Base-by-base conservation (phyloP, 1,284 basidiomycete species). In the Laetiporus sulphureus region DNA sequence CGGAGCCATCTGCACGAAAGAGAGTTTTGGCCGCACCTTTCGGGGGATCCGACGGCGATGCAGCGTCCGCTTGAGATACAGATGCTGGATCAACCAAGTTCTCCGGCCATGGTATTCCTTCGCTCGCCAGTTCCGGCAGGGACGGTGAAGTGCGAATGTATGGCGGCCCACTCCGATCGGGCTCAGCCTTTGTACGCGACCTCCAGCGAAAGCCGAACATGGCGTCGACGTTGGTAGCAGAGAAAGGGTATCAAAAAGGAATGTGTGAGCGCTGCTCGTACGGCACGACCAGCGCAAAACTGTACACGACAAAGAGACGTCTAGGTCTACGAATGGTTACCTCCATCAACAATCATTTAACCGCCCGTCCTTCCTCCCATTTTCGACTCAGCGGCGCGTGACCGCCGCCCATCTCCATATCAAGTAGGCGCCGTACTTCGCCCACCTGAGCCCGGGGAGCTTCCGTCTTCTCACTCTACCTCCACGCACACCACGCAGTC, bases 131-230 rank as follows among this genome's bases (percentile, higher is more conserved):
- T 55, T 84, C 75, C 40, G 86, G 86, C 31, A 90, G 72, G 29
- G 85, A 88, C 10, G 85, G 83, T 23, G 83, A 84, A 16, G 75
- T 68, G 52, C 73, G 70, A 48, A 81, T 69, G 45, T 62, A 58
- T 29, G 71, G 63, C 29, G 65, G 49, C 49, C 68, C 69, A 50
- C 69, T 53, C 35, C 57, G 40, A 51, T 58, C 50, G 41, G 59
- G 56, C 57, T 70, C 64, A 62, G 74, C 13, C 7, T 7, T 62
- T 51, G 62, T 66, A 43, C 52, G 52, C 45, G 58, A 55, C 60
- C 78, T 83, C 51, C 83, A 75, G 47, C 84, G 79, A 58, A 82
- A 80, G 48, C 79, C 79, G 64, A 89, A 87, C 77, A 89, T 86
- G 53, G n/a, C n/a, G 59, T 45, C 47, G 46, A 43, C 36, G 47